These are phyloP conservation scores for Starmerella apis DNA, from an alignment of 805 yeast species.

Conservation along the genomic window DNA sequence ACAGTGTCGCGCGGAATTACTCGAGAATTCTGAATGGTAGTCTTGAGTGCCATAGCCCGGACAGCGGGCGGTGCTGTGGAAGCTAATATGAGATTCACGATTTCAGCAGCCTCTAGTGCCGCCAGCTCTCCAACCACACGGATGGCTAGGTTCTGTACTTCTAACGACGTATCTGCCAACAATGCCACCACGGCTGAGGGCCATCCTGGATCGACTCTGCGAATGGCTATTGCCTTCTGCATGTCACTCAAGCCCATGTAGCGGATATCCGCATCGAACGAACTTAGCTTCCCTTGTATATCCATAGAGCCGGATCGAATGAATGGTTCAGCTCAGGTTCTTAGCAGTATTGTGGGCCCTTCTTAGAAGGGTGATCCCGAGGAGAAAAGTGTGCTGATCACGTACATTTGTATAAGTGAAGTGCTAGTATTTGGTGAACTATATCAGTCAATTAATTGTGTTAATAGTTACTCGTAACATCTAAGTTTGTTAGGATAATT, in stretches of 20 bases:
- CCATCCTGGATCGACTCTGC: constrained; percentile 45
- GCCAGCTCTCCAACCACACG: constrained; percentile 42
- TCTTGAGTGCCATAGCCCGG: constrained; percentile 11
- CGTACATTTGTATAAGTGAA: too few relatives aligned
- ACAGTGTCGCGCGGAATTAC: constrained; percentile 20
- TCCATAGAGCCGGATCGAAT: background rate
- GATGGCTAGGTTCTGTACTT: constrained; percentile 66
- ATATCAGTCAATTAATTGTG: too few relatives aligned
- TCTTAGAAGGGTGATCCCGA: too few relatives aligned
- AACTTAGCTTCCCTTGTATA: constrained; percentile 23
- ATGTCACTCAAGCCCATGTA: constrained; percentile 73
- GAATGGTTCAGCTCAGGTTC: background rate
- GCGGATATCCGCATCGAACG: constrained; percentile 61
- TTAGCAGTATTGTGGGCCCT: constrained; percentile 1
- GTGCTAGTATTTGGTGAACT: background rate
- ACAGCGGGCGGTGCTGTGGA: constrained; percentile 21
- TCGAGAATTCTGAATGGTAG: constrained; percentile 6
- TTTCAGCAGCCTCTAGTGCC: constrained; percentile 12
- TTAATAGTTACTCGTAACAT: too few relatives aligned
- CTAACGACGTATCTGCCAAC: constrained; percentile 53
- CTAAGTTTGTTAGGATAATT: too few relatives aligned
- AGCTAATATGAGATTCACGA: constrained; percentile 28
- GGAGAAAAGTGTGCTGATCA: too few relatives aligned
- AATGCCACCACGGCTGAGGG: constrained; percentile 35
- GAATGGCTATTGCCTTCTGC: constrained; percentile 35